Base-by-base conservation (phyloP, 495 filamentous ascomycete genomes). In the Penicillium chermesinum region DNA sequence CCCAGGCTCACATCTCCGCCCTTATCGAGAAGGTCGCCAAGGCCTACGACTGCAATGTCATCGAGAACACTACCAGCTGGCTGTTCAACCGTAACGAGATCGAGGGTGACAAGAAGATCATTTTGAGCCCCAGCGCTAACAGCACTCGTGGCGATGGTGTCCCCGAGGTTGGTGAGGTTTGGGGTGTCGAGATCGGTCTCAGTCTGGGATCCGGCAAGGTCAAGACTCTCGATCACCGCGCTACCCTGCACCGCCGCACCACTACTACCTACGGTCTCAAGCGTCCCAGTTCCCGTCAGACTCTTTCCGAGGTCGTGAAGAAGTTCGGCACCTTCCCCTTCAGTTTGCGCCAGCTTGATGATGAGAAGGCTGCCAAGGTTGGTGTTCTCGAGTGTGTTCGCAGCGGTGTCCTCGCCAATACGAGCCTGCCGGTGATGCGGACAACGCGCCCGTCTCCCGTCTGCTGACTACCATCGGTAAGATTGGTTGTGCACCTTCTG, bases 301-400 rank as follows among this genome's bases (percentile, higher is more conserved):
- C 86, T 20, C 76, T 96, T 15, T 94, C 88, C 19, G 94, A 96
- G 71, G 82, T 95, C 46, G 83, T 91, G 55, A 91, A 88, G 81
- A 97, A 91, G 73, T 97, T 97, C 69, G 90, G 91, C 52, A 87
- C 81, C 39, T 98, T 98, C 78, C 94, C 93, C 52, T 98, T 98
- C 82, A 93, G 89, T 68, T 75, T 98, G 72, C 81, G 93, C 64
- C 93, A 98, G 74, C 82, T 98, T 40, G 91, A 96, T 40, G 94
- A 97, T 61, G 94, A 97, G 78, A 82, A 91, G 59, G 85, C 89
- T 50, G 94, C 89, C 51, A 98, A 98, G 80, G 85, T 94, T 49
- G 93, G 93, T 57, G 86, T 96, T 45, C 81, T 96, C 38, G 93
- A 97, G 72, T 96, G 91, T 69, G 91, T 95, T 43, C 87, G 93